Evolutionary conservation across 1,284 basidiomycete genomes (phyloP).

Genomic region (Laetiporus sulphureus): DNA sequence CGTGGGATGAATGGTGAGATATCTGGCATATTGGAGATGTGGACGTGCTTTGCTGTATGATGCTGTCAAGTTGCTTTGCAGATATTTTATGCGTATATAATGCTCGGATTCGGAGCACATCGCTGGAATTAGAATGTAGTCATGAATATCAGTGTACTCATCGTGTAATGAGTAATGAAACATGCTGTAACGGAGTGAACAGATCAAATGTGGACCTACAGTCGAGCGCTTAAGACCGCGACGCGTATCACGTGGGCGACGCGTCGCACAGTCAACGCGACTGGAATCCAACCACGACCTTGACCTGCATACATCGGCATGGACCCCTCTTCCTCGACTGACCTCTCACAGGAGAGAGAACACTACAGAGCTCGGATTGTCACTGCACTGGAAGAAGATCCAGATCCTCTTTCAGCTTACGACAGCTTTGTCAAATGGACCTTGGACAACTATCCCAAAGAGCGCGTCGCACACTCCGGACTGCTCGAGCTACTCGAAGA

Average conservation of each 20-base stretch:
- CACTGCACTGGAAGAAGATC: constrained; percentile 47
- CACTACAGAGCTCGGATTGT: constrained; percentile 29
- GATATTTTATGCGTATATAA: too few species aligned
- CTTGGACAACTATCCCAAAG: constrained; percentile 42
- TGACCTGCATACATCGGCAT: constrained; percentile 1
- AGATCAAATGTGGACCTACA: too few species aligned
- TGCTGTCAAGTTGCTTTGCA: too few species aligned
- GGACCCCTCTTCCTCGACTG: constrained; percentile 6
- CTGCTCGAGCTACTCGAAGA: constrained; percentile 70
- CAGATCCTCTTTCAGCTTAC: constrained; percentile 64
- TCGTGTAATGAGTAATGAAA: too few species aligned
- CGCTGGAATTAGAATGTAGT: too few species aligned
- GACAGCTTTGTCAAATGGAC: constrained; percentile 69
- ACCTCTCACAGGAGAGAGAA: constrained; percentile 29
- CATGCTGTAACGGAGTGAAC: too few species aligned
- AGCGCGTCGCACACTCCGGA: constrained; percentile 45
- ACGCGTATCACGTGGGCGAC: neutral
- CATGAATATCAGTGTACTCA: too few species aligned
- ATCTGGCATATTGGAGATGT: neutral
- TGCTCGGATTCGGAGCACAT: too few species aligned
- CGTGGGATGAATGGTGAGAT: constrained; percentile 73
- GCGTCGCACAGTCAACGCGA: neutral
- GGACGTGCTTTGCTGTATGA: neutral
- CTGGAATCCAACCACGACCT: neutral
- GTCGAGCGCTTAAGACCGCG: too few species aligned